phyloP scores from a whole-genome alignment of 441 rosid species.

The Eutrema salsugineum region DNA sequence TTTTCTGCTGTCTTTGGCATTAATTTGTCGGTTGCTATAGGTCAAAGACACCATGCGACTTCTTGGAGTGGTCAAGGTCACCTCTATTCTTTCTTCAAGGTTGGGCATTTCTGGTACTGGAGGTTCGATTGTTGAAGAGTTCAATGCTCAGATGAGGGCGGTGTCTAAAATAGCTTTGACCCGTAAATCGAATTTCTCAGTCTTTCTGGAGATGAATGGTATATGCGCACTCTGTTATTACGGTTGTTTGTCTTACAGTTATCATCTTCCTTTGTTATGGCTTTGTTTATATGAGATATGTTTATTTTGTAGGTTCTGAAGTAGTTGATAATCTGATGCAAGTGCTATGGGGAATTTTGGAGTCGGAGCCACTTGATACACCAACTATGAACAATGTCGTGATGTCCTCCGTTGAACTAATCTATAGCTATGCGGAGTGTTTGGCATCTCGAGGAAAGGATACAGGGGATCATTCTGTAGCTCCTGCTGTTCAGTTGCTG shows the following conservation, averaged over 20 bases:
- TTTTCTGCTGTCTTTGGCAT: slow-evolving; percentile 6
- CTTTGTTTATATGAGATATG: slow-evolving; percentile 14
- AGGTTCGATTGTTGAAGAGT: slow-evolving; percentile 94
- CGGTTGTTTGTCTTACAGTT: slow-evolving; percentile 1
- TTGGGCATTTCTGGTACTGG: slow-evolving; percentile 83
- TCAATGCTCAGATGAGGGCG: slow-evolving; percentile 98
- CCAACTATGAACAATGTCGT: slow-evolving; percentile 97
- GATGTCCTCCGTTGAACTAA: slow-evolving; percentile 92
- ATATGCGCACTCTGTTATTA: slow-evolving; percentile 16
- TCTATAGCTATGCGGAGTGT: slow-evolving; percentile 98
- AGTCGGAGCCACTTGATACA: slow-evolving; percentile 91
- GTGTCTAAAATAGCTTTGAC: slow-evolving; percentile 98
- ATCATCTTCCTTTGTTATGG: background rate
- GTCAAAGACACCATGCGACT: slow-evolving; percentile 96
- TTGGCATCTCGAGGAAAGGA: slow-evolving; percentile 87
- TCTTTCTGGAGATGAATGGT: slow-evolving; percentile 89
- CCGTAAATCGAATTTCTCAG: slow-evolving; percentile 83
- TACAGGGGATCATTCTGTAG: slow-evolving; percentile 61
- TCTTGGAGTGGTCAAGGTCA: slow-evolving; percentile 94
- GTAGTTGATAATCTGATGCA: slow-evolving; percentile 96
- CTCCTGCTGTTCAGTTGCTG: slow-evolving; percentile 86
- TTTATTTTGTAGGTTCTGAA: slow-evolving; percentile 67
- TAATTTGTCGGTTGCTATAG: slow-evolving; percentile 43
- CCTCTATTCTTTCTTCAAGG: slow-evolving; percentile 74
- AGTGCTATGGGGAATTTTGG: slow-evolving; percentile 99